phyloP scores from a whole-genome alignment of 1,284 basidiomycete species.

The Ceratobasidium sp. region DNA sequence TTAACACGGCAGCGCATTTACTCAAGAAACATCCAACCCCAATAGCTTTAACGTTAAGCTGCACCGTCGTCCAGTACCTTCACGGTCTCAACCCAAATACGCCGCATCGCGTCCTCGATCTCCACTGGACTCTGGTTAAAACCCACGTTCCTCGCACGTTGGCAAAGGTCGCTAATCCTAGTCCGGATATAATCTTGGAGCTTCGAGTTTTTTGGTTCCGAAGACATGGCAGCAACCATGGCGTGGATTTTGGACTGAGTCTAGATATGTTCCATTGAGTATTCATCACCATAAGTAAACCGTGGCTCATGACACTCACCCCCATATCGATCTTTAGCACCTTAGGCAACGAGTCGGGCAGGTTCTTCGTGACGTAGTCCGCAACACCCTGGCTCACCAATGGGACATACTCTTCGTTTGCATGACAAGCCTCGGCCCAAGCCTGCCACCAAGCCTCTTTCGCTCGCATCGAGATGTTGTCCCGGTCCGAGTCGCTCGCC shows the following conservation, averaged over 20 bases:
- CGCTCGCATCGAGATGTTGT: background rate
- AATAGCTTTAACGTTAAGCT: too few species aligned
- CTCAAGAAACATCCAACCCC: too few species aligned
- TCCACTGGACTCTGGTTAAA: background rate
- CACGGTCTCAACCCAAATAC: constrained; percentile 14
- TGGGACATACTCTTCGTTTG: constrained; percentile 22
- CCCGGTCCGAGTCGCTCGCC: background rate
- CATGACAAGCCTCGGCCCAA: constrained; percentile 12
- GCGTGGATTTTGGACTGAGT: background rate
- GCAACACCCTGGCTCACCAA: background rate
- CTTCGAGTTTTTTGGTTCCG: background rate
- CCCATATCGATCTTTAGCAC: constrained; percentile 16
- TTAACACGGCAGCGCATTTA: too few species aligned
- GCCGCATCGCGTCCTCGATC: constrained; percentile 26
- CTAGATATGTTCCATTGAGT: background rate
- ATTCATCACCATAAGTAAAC: too few species aligned
- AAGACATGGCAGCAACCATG: background rate
- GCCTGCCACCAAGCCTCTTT: constrained; percentile 14
- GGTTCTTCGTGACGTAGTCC: constrained; percentile 1
- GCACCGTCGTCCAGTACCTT: background rate
- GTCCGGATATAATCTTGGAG: constrained; percentile 6
- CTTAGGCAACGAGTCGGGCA: constrained; percentile 10
- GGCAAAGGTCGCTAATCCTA: constrained; percentile 13
- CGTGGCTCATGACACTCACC: background rate
- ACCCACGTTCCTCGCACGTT: background rate